Base-by-base conservation (phyloP, 345 rosid species). In the Orychophragmus violaceus region DNA sequence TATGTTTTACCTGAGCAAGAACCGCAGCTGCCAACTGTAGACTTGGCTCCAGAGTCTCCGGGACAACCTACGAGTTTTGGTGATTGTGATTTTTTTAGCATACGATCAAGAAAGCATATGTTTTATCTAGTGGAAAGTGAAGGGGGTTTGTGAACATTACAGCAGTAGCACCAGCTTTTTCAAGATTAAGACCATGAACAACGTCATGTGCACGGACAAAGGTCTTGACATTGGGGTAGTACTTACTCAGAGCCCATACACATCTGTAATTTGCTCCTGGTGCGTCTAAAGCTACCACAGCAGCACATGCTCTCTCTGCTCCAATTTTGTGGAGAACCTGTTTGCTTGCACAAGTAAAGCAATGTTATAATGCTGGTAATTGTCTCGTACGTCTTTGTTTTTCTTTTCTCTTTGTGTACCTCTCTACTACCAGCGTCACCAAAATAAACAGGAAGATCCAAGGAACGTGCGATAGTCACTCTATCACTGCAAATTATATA, bases 391-490 rank as follows among this genome's bases (percentile, higher is more conserved):
- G 0, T 54, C 33, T 46, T 13, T 5, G 0, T 35, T 16, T 45
- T 27, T 42, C 28, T 12, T 49, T 49, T 54, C 7, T n/a, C n/a
- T 39, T 8, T 24, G 37, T 59, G 74, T 86, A 93, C 98, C 97
- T 93, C 99, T 78, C 87, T 83, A 74, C 99, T 93, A 60, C 99
- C 99, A 49, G 96, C 97, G 51, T 93, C 99, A 76, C 99, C 99
- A 59, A 93, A 93, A 77, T 80, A 93, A 61, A 93, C 99, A 52
- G 99, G 99, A 68, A 93, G 94, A 74, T 87, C 99, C 79, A 93
- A 72, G 64, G 99, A 86, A 68, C 99, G 97, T 22, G 95, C 99
- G 28, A 88, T 41, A 19, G 97, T 82, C 76, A 93, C 99, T 81
- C 99, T 86, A 71, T 93, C 99, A 70, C 99, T 93, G 91, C 64